Evolutionary conservation across 331 rosid genomes (phyloP).

Genomic region (Pyrus hybrid): DNA sequence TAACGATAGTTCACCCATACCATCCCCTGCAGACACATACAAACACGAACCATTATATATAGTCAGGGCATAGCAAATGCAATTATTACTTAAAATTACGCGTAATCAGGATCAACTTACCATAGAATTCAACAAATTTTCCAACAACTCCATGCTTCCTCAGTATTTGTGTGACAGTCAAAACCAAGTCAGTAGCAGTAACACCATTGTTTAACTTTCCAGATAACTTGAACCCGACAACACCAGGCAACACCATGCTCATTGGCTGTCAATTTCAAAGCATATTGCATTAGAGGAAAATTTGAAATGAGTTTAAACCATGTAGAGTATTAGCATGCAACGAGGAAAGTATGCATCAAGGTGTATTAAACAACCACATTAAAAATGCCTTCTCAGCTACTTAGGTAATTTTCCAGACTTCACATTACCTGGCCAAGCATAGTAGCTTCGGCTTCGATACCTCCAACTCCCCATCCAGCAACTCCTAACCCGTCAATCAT

Average conservation of each 20-base stretch:
- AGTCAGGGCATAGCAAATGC: not conserved
- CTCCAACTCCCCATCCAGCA: constrained; percentile 97
- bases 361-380: not conserved
- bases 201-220: constrained; percentile 72
- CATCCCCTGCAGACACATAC: constrained; percentile 58
- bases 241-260: constrained; percentile 99
- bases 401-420: not conserved
- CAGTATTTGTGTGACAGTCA: constrained; percentile 88
- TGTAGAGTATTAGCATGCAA: not conserved
- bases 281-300: constrained; percentile 14
- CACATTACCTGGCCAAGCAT: constrained; percentile 87
- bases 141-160: constrained; percentile 96
- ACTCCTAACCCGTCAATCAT: constrained; percentile 94
- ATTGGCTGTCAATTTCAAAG: constrained; percentile 52
- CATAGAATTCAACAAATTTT: constrained; percentile 88
- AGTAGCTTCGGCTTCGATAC: constrained; percentile 89
- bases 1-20: constrained; percentile 76
- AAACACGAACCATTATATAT: constrained; percentile 5
- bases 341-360: not conserved
- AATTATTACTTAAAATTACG: not conserved
- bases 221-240: constrained; percentile 83
- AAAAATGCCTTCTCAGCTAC: not conserved
- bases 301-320: not conserved
- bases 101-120: constrained; percentile 26
- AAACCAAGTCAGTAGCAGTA: constrained; percentile 89